Evolutionary conservation across 2,329 filamentous ascomycete species (phyloP), one percentile per base, ranked within the genome.

Genomic region (Colletotrichum siamense): DNA sequence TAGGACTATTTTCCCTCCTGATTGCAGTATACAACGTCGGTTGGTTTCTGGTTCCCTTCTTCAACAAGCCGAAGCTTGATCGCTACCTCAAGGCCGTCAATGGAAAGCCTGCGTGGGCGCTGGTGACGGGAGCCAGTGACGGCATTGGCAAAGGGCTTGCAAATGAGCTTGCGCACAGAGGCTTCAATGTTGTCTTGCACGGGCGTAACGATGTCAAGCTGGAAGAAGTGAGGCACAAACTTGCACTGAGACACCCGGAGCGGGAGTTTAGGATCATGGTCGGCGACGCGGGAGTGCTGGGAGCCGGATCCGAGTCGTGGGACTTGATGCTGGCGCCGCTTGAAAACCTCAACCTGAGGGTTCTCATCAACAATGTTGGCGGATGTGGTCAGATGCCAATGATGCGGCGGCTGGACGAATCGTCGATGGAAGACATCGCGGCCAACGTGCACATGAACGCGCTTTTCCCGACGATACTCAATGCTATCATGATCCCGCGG

Each of bases 111-210:
- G 65, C 80, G 4, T 90, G 87, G 86, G 88, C 87, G 3, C 81
- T 91, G 7, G 84, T 91, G 10, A 92, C 90, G 0, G 90, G 91
- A 36, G 86, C 88, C 22, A 89, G 85, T 16, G 89, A 90, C 62
- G 91, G 91, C 24, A 91, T 92, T 52, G 91, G 91, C 13, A 83
- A 83, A 32, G 87, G 83, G 0, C 87, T 92, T 75, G 86, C 87
- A 5, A 81, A 87, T 71, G 88, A 90, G 78, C 87, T 93, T n/a
- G 88, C 88, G 22, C 75, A 78, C 0, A 83, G 82, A 16, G 89
- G 89, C 63, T 92, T 92, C 86, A 89, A 91, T 78, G 85, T 93
- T 39, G 84, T 92, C 18, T 80, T 92, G 10, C 91, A 92, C 77
- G 90, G 91, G n/a, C 88, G 90, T 44, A 90, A 90, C 75, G 77